Evolutionary conservation across 2,329 filamentous ascomycete species (phyloP), one percentile per base, ranked within the genome.

Genomic region (Atkinsonella hypoxylon): DNA sequence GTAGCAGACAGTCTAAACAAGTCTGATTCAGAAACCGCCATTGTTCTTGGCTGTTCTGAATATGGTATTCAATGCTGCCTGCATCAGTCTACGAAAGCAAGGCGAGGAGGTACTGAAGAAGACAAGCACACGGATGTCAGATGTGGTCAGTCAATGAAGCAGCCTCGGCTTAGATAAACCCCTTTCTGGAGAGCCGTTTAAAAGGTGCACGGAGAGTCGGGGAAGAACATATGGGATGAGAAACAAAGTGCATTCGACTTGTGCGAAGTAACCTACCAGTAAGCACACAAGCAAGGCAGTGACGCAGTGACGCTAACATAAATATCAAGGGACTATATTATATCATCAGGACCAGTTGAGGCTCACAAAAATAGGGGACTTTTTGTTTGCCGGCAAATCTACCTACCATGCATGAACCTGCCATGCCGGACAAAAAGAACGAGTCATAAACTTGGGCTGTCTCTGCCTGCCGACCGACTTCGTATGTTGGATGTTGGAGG

Each of bases 1-100:
- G 43, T 41, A 13, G 52, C 52, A 40, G 52, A 43, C 7, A 53
- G 46, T 36, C 40, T 44, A 36, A 15, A 43, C 3, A 53, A 40
- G 12, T 51, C 49, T 11, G 38, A 38, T 26, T 53, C 34, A 20
- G 42, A 20, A 12, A 49, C 39, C 3, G 26, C 46, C 52, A 51
- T 53, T 38, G n/a, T 44, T 15, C 30, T 40, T 15, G 13, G 11
- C 39, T 20, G 13, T 18, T 36, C 22, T 15, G n/a, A 11, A 8
- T 22, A 4, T 9, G n/a, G 9, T 11, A 8, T 17, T 43, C 26
- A 7, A 26, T 26, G 26, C 26, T 26, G 26, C 26, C 8, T 26
- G 26, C 26, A 26, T 26, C 26, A 26, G 26, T 26, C 26, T 26
- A 26, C 26, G 26, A 26, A 4, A 26, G 8, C 26, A 26, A 26